Conservation (phyloP, 78 protist species). For the Planoprotostelium fungivorum region DNA sequence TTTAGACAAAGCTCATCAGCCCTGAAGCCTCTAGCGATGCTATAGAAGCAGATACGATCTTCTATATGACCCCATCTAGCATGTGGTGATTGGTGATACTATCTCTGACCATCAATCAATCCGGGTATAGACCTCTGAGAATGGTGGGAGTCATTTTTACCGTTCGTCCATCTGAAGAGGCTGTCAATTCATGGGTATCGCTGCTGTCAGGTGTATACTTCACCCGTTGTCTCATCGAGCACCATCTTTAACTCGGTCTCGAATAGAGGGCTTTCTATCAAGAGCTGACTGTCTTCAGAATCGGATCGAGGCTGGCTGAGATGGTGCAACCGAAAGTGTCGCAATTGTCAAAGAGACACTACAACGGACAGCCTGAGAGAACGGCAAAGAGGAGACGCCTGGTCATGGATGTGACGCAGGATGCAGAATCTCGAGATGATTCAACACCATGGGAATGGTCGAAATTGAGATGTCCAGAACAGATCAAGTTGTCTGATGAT, state of each 20-base stretch:
- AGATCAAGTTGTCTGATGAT: background rate
- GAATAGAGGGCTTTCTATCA: too few relatives aligned
- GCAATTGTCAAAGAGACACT: too few relatives aligned
- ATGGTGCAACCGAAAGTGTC: too few relatives aligned
- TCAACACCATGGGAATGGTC: background rate
- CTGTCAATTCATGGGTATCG: background rate
- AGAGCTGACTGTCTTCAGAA: too few relatives aligned
- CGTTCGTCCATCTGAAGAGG: background rate
- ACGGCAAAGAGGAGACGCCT: too few relatives aligned
- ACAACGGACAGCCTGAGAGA: too few relatives aligned
- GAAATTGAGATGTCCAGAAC: background rate
- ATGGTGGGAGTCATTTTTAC: background rate
- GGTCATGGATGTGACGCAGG: too few relatives aligned
- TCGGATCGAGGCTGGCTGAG: too few relatives aligned
- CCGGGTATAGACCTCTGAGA: background rate
- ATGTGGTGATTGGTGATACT: too few relatives aligned
- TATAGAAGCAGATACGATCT: background rate
- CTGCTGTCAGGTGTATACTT: background rate
- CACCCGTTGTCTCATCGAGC: background rate
- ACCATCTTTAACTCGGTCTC: background rate
- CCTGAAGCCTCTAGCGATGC: background rate
- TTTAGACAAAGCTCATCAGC: background rate
- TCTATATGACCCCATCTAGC: too few relatives aligned
- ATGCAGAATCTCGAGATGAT: background rate
- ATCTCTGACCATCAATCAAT: background rate